Evolutionary conservation across 2,329 filamentous ascomycete genomes (phyloP).

Genomic region (Tricladium varicosporioides): DNA sequence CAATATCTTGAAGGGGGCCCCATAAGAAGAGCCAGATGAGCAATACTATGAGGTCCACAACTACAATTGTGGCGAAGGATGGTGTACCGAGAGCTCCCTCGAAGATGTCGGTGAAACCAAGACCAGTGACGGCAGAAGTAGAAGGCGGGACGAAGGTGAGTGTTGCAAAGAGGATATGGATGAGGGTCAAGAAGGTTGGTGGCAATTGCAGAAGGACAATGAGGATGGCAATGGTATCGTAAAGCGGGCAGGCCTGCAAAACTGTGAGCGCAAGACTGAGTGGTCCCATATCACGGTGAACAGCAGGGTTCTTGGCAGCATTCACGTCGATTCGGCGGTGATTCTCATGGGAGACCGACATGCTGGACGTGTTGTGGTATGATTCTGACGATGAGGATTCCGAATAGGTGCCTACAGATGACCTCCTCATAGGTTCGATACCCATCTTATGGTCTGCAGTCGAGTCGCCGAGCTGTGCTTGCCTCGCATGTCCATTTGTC

Average conservation of each 20-base stretch:
- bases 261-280: constrained; percentile 81
- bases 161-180: constrained; percentile 89
- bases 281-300: constrained; percentile 69
- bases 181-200: constrained; percentile 80
- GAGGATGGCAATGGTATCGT: constrained; percentile 94
- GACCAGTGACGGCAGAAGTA: constrained; percentile 65
- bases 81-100: constrained; percentile 84
- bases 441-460: constrained; percentile 31
- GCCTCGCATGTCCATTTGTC: constrained; percentile 34
- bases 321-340: constrained; percentile 70
- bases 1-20: constrained; percentile 82
- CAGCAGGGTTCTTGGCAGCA: constrained; percentile 63
- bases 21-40: constrained; percentile 85
- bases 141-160: constrained; percentile 89
- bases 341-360: constrained; percentile 43
- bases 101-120: constrained; percentile 87
- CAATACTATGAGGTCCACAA: constrained; percentile 80
- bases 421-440: constrained; percentile 43
- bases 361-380: constrained; percentile 37
- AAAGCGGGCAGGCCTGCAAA: constrained; percentile 82
- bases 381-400: constrained; percentile 56
- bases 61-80: constrained; percentile 78
- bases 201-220: constrained; percentile 93
- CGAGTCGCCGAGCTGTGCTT: constrained; percentile 23
- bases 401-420: constrained; percentile 52